These are phyloP conservation scores for Evernia prunastri DNA, from an alignment of 495 filamentous ascomycete species.

Conservation along the genomic window DNA sequence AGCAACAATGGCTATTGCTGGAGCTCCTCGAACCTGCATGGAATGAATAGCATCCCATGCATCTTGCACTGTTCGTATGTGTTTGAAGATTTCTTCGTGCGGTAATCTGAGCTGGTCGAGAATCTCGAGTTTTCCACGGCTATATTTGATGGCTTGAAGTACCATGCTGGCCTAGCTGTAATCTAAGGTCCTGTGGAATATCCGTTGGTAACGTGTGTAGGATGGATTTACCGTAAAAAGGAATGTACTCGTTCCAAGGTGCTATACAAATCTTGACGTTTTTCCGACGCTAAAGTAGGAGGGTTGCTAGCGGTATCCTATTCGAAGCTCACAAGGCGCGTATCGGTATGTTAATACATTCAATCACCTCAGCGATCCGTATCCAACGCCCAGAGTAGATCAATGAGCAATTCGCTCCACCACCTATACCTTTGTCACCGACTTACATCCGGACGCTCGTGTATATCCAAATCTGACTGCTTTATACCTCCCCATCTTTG, in stretches of 20 bases:
- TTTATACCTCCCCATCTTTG: background rate
- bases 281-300: too few relatives aligned
- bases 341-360: too few relatives aligned
- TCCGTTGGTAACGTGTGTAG: background rate
- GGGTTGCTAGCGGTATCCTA: slow-evolving; percentile 1
- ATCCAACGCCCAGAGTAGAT: background rate
- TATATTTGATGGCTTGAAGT: slow-evolving; percentile 85
- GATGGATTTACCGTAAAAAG: background rate
- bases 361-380: too few relatives aligned
- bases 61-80: slow-evolving; percentile 66
- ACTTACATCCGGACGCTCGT: background rate
- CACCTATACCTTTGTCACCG: too few relatives aligned
- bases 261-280: too few relatives aligned
- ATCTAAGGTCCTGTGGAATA: background rate
- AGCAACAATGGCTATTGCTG: slow-evolving; percentile 95
- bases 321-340: too few relatives aligned
- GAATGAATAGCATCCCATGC: slow-evolving; percentile 88
- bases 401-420: background rate
- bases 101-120: slow-evolving; percentile 87
- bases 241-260: background rate
- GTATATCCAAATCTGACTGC: background rate
- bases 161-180: slow-evolving; percentile 37
- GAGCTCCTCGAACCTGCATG: slow-evolving; percentile 91
- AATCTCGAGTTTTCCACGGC: slow-evolving; percentile 68
- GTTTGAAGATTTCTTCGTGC: slow-evolving; percentile 74